Base-by-base conservation (phyloP, 805 yeast species). In the Yamadazyma olivae region DNA sequence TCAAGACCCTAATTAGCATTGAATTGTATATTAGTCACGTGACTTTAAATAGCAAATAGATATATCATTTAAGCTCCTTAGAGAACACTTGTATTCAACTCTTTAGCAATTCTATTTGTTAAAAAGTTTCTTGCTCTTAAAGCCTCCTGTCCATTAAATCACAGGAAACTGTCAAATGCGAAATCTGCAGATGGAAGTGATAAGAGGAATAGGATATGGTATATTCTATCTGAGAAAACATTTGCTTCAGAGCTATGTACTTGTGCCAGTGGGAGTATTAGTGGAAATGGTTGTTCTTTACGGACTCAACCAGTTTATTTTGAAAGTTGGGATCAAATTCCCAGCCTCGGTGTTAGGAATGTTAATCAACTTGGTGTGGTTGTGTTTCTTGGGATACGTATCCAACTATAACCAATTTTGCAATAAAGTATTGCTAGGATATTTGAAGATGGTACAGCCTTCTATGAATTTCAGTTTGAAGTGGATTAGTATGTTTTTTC, bases 401-500 rank as follows among this genome's bases (percentile, higher is more conserved):
- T 29, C 55, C 3, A 44, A 5, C 25, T 49, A 45, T 23, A 30
- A 53, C 12, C 28, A 40, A 1, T 50, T 57, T 50, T 18, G 29
- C 14, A 34, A 33, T n/a, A 30, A 27, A 17, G 23, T 56, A 2
- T 45, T 66, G 19, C 53, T 56, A 12, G 44, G 54, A 32, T 67
- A 67, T 36, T 48, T 67, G 26, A 46, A 43, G 27, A 22, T 67
- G 9, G 57, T 80, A 32, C 78, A 80, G 32, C 73, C 82, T n/a
- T 76, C 87, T 12, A 74, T 75, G 61, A 82, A 83, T 42, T 81
- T 83, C 54, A 67, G 82, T 1, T 64, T 84, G 33, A 69, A 82
- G 37, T 84, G 93, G 91, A 85, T 85, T 59, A 83, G 81, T 53
- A 71, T 82, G 5, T 83, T 80, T 51, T 85, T 84, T 65, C 78